Evolutionary conservation across 148 eudicot genomes (phyloP), one percentile per base, ranked within the genome.

Genomic region (Selenicereus undatus): DNA sequence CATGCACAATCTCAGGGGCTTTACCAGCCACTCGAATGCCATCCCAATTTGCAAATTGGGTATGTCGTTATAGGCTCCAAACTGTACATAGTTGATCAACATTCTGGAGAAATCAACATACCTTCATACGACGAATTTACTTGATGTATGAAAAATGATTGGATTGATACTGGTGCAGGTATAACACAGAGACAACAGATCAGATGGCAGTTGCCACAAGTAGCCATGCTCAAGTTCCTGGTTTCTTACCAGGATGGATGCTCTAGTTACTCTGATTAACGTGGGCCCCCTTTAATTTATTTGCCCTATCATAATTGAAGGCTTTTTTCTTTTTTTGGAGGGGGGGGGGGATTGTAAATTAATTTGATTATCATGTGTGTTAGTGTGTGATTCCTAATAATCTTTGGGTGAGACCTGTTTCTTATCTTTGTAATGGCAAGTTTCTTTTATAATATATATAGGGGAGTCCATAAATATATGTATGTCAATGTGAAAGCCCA

Each of bases 241-340:
- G 94, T 21, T 79, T 90, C 60, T 75, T 94, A 76, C 97, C 97
- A 18, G 97, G 97, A 7, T 94, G 98, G 98, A 94, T 93, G 97
- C 97, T 91, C 74, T 93, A 92, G 79, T 87, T 50, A 24, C 72
- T 62, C 54, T 78, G 32, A 36, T 73, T 24, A 42, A 21, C n/a
- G 11, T 64, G 3, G 64, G 22, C 35, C 39, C 21, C 26, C 30
- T 26, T 51, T 51, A 51, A 5, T 22, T 73, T 30, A 42, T 74
- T 18, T 45, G 42, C 75, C 62, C 20, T 30, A 43, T 69, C 26
- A 22, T 48, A 26, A 60, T 71, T 5, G 14, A 10, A 32, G 50
- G 35, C 65, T 81, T 43, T 21, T 71, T 76, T 76, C 75, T 51
- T 21, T 74, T 35, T 14, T 36, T 50, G 39, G 77, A 32, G 32